Evolutionary conservation across 2,329 filamentous ascomycete genomes (phyloP), one percentile per base, ranked within the genome.

Genomic region (Beauveria bassiana): DNA sequence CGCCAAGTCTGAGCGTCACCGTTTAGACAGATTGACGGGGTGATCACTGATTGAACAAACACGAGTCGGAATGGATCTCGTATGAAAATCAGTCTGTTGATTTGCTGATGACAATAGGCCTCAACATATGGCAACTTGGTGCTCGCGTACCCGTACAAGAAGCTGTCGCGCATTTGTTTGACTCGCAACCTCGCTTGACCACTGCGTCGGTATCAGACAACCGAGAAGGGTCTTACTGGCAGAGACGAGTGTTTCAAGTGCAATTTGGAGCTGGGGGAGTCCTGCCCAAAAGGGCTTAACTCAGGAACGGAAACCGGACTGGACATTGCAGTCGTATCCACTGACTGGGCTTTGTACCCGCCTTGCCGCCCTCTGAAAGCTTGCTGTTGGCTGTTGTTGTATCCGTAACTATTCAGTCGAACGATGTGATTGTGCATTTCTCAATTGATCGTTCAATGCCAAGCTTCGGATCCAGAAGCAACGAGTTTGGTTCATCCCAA

Each of bases 201-300:
- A 62, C 47, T 54, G 61, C 50, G 24, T 57, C 59, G 52, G 59
- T 61, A 61, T 61, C 45, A 56, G 43, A 54, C 59, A 56, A 16
- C 59, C 59, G 52, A 61, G 38, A 47, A 10, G 31, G 31, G 31
- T 14, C 10, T 34, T 34, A 12, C 31, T 34, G 31, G 20, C 22
- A 54, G 43, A 52, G 40, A 49, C 61, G 31, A 53, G 42, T 63
- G 61, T 63, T 63, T 63, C 61, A 63, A 45, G 52, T 63, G 45
- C 57, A 55, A 60, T 63, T 63, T 62, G 56, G 57, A 53, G 46
- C 61, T 57, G 61, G 61, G 61, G 61, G 61, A 49, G 18, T 45
- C 43, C 50, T 60, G 51, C 61, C 61, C 22, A 47, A 63, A 56
- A 22, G 3, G 57, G 61, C 38, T 50, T 63, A 63, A 56, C 28